phyloP scores from a whole-genome alignment of 176 grass and related monocot species.

The Aegilops tauschii region DNA sequence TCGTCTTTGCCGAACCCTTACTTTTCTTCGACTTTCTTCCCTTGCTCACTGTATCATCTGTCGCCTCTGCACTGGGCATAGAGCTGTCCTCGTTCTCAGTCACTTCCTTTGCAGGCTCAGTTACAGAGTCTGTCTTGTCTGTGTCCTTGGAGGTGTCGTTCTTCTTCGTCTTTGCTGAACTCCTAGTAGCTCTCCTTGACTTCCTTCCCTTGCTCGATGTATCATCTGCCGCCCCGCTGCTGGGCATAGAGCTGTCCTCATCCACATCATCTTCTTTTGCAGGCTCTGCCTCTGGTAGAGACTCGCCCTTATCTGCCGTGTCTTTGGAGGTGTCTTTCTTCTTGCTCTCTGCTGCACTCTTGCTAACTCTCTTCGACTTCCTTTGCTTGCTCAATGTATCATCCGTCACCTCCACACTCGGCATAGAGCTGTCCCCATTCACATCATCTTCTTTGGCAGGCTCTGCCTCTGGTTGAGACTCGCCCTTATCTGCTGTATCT shows the following conservation, averaged over 20 bases:
- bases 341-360: slow-evolving; percentile 14
- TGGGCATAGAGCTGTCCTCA: background rate
- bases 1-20: slow-evolving; percentile 12
- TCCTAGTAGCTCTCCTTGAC: background rate
- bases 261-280: slow-evolving; percentile 1
- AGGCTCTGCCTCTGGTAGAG: background rate
- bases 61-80: background rate
- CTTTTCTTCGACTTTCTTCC: slow-evolving; percentile 3
- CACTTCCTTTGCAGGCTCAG: background rate
- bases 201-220: background rate
- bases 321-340: background rate
- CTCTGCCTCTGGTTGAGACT: background rate
- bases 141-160: background rate
- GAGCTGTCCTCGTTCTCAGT: background rate
- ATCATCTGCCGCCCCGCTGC: background rate
- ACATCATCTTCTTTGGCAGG: background rate
- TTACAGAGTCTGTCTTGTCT: background rate
- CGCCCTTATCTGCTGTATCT: background rate
- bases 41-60: slow-evolving; percentile 20
- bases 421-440: background rate
- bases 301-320: background rate
- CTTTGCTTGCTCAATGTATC: slow-evolving; percentile 15
- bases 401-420: background rate
- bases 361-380: background rate
- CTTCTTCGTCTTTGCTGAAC: slow-evolving; percentile 15